Conservation (phyloP, 2,329 filamentous ascomycete species). For the Cercospora sp. region DNA sequence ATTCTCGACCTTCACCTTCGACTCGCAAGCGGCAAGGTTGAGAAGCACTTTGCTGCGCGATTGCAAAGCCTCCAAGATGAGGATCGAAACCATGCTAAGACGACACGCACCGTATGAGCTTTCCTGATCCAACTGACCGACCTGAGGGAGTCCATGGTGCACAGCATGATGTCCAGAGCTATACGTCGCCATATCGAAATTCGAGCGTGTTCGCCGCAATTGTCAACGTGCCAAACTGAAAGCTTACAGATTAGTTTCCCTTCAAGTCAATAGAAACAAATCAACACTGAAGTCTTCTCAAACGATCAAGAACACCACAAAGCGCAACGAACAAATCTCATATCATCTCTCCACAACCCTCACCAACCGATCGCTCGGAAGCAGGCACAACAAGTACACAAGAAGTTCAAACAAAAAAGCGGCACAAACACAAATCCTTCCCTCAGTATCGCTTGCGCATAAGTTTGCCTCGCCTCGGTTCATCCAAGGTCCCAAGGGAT, state of each 20-base stretch:
- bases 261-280: background rate
- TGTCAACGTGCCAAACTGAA: background rate
- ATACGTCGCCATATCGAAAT: slow-evolving; percentile 23
- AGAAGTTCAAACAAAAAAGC: background rate
- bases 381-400: background rate
- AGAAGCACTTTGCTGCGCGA: background rate
- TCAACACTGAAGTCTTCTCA: background rate
- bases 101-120: slow-evolving; percentile 22
- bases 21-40: background rate
- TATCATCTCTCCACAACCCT: background rate
- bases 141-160: slow-evolving; percentile 20
- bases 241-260: background rate
- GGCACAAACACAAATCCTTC: background rate
- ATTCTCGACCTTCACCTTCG: background rate
- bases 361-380: background rate
- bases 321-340: background rate
- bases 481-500: background rate
- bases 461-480: background rate
- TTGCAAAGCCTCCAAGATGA: background rate
- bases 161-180: slow-evolving; percentile 17
- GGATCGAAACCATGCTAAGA: background rate
- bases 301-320: background rate
- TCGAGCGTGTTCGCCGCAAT: background rate
- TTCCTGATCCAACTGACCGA: slow-evolving; percentile 19
- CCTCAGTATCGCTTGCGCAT: background rate